Conservation (phyloP, 805 yeast species). For the Candida andamanensis region DNA sequence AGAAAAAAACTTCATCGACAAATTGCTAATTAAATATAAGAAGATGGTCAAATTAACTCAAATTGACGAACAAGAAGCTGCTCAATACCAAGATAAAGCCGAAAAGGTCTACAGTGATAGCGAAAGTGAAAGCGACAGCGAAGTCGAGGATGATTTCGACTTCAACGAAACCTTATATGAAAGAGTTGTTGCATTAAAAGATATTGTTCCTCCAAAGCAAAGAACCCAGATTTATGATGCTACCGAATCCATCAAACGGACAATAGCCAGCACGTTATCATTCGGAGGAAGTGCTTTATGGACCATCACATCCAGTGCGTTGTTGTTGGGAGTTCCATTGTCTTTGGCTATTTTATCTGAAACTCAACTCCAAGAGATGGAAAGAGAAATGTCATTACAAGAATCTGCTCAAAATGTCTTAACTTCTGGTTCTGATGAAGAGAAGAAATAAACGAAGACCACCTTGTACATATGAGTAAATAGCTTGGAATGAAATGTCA, state of each 20-base stretch:
- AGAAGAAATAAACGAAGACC: conserved; percentile 18
- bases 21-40: conserved; percentile 4
- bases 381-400: conserved; percentile 81
- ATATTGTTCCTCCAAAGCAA: conserved; percentile 84
- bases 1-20: conserved; percentile 9
- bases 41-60: conserved; percentile 72
- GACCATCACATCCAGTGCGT: conserved; percentile 77
- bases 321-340: conserved; percentile 89
- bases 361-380: conserved; percentile 91
- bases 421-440: conserved; percentile 57
- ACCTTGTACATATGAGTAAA: conserved; percentile 12
- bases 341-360: conserved; percentile 86
- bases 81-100: conserved; percentile 14
- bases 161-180: conserved; percentile 77
- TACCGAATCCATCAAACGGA: conserved; percentile 18
- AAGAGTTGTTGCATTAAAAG: conserved; percentile 87
- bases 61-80: conserved; percentile 53
- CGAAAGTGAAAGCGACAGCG: conserved; percentile 44
- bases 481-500: too few species aligned
- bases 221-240: conserved; percentile 47
- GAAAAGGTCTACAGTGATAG: conserved; percentile 27
- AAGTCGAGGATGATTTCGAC: conserved; percentile 66
- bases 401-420: conserved; percentile 71
- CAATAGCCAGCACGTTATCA: conserved; percentile 41
- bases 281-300: conserved; percentile 77